These are phyloP conservation scores for Pezicula neosporulosa DNA, from an alignment of 2,329 filamentous ascomycete species.

Conservation along the genomic window DNA sequence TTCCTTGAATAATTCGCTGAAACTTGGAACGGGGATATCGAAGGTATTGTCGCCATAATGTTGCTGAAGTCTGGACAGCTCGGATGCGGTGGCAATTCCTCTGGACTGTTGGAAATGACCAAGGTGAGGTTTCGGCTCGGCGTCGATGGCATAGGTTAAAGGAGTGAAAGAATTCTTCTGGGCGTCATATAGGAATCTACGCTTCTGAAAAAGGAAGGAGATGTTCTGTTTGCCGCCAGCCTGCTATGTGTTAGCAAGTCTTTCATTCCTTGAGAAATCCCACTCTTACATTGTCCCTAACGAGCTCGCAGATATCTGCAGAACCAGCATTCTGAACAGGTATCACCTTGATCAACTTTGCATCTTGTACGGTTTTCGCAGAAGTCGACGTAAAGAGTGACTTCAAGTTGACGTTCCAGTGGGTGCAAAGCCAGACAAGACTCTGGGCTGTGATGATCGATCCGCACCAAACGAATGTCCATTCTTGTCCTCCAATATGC, in stretches of 20 bases:
- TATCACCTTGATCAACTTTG: slow-evolving; percentile 87
- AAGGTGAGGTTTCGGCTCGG: slow-evolving; percentile 77
- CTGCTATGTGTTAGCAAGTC: slow-evolving; percentile 33
- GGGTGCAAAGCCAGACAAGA: slow-evolving; percentile 89
- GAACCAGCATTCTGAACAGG: slow-evolving; percentile 85
- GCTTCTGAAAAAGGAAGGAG: slow-evolving; percentile 97
- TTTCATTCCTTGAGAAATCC: neutral
- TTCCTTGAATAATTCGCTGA: slow-evolving; percentile 94
- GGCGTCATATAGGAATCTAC: slow-evolving; percentile 82
- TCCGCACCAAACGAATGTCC: slow-evolving; percentile 94
- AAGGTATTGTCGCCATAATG: slow-evolving; percentile 97
- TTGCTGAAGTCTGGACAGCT: slow-evolving; percentile 77
- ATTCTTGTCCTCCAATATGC: slow-evolving; percentile 91
- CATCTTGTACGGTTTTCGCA: slow-evolving; percentile 67
- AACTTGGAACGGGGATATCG: slow-evolving; percentile 95
- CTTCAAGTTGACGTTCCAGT: slow-evolving; percentile 91
- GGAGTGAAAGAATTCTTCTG: slow-evolving; percentile 74
- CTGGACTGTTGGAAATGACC: slow-evolving; percentile 74
- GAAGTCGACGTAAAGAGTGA: slow-evolving; percentile 76
- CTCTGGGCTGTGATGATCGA: slow-evolving; percentile 85
- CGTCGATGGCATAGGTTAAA: slow-evolving; percentile 78
- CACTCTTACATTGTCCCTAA: slow-evolving; percentile 63
- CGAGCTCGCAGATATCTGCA: slow-evolving; percentile 80
- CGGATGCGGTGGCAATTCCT: slow-evolving; percentile 70
- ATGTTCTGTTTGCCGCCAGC: slow-evolving; percentile 69